Conservation (phyloP, 352 stramenopile species). For the Plasmopara muralis region DNA sequence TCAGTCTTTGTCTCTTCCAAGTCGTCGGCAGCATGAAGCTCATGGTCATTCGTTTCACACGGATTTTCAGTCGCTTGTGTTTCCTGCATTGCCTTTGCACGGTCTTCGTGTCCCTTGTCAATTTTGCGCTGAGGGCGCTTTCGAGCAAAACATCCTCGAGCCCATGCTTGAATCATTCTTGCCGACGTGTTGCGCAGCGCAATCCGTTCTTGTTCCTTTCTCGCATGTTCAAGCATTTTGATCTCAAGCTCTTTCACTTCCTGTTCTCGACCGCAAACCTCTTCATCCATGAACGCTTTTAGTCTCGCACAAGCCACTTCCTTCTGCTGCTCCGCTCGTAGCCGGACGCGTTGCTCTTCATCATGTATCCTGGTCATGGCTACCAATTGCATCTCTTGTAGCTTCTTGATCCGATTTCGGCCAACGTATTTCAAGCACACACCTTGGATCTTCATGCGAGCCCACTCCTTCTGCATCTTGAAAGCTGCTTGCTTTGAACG, state of each 20-base stretch:
- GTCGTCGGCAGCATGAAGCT: constrained; percentile 5
- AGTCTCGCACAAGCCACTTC: constrained; percentile 57
- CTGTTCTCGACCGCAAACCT: constrained; percentile 51
- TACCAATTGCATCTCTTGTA: constrained; percentile 41
- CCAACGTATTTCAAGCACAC: constrained; percentile 47
- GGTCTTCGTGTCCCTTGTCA: constrained; percentile 53
- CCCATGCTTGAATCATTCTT: constrained; percentile 47
- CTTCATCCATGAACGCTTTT: constrained; percentile 67
- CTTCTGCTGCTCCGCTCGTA: constrained; percentile 58
- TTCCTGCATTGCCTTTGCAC: constrained; percentile 47
- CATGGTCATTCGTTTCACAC: constrained; percentile 14
- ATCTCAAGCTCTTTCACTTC: constrained; percentile 66
- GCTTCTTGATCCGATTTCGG: constrained; percentile 31
- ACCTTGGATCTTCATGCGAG: constrained; percentile 55
- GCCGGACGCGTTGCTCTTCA: constrained; percentile 46
- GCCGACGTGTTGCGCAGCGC: constrained; percentile 41
- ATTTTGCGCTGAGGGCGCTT: constrained; percentile 56
- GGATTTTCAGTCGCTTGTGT: constrained; percentile 53
- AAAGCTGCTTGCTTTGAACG: constrained; percentile 35
- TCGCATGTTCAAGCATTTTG: constrained; percentile 67
- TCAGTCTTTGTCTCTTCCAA: constrained; percentile 22
- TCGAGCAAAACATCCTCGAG: constrained; percentile 52
- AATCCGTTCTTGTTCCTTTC: constrained; percentile 57
- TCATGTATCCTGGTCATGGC: constrained; percentile 49
- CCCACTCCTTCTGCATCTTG: constrained; percentile 45